Base-by-base conservation (phyloP, 768 basidiomycete species). In the Collybiopsis confluens region DNA sequence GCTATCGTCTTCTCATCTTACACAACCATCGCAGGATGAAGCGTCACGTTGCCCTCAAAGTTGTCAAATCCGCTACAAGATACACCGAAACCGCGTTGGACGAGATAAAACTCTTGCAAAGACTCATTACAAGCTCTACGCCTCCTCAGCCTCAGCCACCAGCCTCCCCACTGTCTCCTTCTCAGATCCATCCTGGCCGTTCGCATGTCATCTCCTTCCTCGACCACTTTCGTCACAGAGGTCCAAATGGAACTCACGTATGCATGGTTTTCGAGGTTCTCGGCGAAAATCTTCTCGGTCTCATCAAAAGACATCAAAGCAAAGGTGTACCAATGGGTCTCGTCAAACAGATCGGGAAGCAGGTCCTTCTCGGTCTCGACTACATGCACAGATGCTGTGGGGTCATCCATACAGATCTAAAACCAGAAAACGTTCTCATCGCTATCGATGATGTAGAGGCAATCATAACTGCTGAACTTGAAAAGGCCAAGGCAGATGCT, bases 201-300 rank as follows among this genome's bases (percentile, higher is more conserved):
- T 86, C 88, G 18, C 97, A 99, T 67, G 96, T 98, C 69, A 95
- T 99, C 68, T 91, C 90, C 13, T 92, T 98, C 68, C 88, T 98
- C 44, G 96, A 99, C 73, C 93, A 98, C 68, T 99, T 99, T 70
- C 82, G 87, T 24, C 97, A 98, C 72, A 90, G 89, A 57, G 97
- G 97, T 1, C 94, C 94, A 9, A 97, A 99, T 67, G 97, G 97
- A 35, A 87, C 82, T 15, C 97, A 99, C 70, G 90, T 99, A 61
- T 98, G 97, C 79, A 98, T 99, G 97, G 94, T 97, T 13, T 98
- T 98, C 64, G 97, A 99, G 69, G 97, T 98, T 23, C 81, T 99
- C 8, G 97, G 96, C 56, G 96, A 99, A 72, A 98, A 96, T 67
- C 76, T 99, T 2, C 82, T 98, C 2, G 94, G 89, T 4, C 81